Evolutionary conservation across 1,139 yeast genomes (phyloP).

Genomic region (Blastobotrys proliferans): DNA sequence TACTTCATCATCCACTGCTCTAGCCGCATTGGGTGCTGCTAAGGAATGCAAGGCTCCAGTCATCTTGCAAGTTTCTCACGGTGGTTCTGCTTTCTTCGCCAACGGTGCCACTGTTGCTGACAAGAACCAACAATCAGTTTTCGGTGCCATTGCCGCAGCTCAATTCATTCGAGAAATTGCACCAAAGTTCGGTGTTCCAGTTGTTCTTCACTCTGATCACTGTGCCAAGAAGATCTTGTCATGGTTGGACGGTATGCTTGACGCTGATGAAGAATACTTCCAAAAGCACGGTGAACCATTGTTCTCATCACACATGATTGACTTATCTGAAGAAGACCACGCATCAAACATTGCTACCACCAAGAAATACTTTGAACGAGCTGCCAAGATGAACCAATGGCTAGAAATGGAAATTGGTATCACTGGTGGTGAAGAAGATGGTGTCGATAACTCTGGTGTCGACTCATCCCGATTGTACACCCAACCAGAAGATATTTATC

Average conservation of each 20-base stretch:
- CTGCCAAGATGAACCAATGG: slow-evolving; percentile 94
- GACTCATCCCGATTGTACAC: slow-evolving; percentile 88
- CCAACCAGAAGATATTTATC: slow-evolving; percentile 90
- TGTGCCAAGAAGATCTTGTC: slow-evolving; percentile 98
- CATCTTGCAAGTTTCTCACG: slow-evolving; percentile 94
- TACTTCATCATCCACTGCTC: slow-evolving; percentile 95
- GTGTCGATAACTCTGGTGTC: slow-evolving; percentile 97
- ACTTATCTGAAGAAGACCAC: slow-evolving; percentile 93
- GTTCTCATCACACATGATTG: slow-evolving; percentile 99
- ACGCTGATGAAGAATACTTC: slow-evolving; percentile 92
- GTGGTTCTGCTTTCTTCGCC: slow-evolving; percentile 96
- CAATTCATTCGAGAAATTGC: slow-evolving; percentile 96
- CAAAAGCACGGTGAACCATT: slow-evolving; percentile 86
- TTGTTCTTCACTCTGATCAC: slow-evolving; percentile 95
- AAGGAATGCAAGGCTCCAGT: slow-evolving; percentile 95
- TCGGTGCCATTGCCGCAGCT: slow-evolving; percentile 97
- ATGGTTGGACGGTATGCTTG: slow-evolving; percentile 98
- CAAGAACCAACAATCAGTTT: slow-evolving; percentile 85
- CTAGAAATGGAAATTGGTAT: slow-evolving; percentile 99
- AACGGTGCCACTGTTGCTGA: slow-evolving; percentile 99
- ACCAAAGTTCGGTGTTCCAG: slow-evolving; percentile 95
- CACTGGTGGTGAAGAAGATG: slow-evolving; percentile 99
- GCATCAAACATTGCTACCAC: slow-evolving; percentile 93
- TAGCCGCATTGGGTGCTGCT: slow-evolving; percentile 97
- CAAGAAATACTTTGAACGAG: slow-evolving; percentile 91